Evolutionary conservation across 768 basidiomycete species (phyloP).

Genomic region (Podaxis pistillaris): DNA sequence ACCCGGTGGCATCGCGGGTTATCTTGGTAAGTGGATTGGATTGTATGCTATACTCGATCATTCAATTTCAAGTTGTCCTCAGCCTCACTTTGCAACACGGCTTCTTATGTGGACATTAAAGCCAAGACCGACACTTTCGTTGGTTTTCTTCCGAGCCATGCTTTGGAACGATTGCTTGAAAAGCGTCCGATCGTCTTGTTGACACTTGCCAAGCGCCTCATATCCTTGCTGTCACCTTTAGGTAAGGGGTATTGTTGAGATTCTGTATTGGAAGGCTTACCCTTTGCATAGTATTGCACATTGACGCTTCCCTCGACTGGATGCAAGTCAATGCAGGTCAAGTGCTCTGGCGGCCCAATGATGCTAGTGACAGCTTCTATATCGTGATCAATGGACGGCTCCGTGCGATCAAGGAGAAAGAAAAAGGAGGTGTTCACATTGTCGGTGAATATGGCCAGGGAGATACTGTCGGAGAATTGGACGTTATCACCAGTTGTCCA

Average conservation of each 20-base stretch:
- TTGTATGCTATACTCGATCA: slow-evolving; percentile 1
- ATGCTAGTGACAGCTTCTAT: slow-evolving; percentile 93
- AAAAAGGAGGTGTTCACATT: slow-evolving; percentile 75
- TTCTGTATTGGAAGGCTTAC: not conserved
- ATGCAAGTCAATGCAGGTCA: slow-evolving; percentile 96
- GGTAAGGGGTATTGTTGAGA: slow-evolving; percentile 44
- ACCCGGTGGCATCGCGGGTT: slow-evolving; percentile 96
- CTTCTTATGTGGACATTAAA: slow-evolving; percentile 94
- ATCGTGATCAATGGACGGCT: slow-evolving; percentile 97
- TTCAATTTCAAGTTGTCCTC: not conserved
- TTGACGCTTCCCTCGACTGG: slow-evolving; percentile 97
- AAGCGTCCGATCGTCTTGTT: slow-evolving; percentile 93
- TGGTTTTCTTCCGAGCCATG: slow-evolving; percentile 86
- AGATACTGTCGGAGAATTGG: slow-evolving; percentile 95
- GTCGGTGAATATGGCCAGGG: slow-evolving; percentile 95
- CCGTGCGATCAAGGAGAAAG: slow-evolving; percentile 81
- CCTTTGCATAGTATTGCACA: slow-evolving; percentile 73
- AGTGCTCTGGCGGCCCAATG: slow-evolving; percentile 90
- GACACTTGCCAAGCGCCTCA: slow-evolving; percentile 93
- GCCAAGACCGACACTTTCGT: slow-evolving; percentile 99
- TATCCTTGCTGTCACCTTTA: slow-evolving; percentile 90
- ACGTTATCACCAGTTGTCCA: slow-evolving; percentile 90
- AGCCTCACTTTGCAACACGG: slow-evolving; percentile 89
- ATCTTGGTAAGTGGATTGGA: slow-evolving; percentile 60
- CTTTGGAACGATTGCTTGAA: slow-evolving; percentile 88